Evolutionary conservation across 2,329 filamentous ascomycete genomes (phyloP).

Genomic region (Calonectria pseudoturangicola): DNA sequence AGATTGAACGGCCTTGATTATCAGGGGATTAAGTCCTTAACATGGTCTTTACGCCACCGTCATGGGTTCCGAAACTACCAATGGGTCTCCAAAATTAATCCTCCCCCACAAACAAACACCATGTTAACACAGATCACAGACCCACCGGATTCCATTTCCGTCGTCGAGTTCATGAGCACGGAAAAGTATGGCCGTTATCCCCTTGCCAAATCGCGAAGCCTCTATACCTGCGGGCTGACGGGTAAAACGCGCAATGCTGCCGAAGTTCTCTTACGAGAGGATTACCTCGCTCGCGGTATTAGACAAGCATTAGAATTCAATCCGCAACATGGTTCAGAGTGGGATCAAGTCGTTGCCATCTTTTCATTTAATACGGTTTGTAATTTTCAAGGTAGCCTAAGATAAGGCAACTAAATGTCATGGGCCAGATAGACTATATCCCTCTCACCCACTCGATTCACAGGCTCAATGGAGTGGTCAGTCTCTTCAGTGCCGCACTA

Average conservation of each 20-base stretch:
- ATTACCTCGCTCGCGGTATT: constrained; percentile 10
- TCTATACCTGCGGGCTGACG: constrained; percentile 17
- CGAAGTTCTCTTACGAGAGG: neutral
- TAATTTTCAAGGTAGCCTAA: constrained; percentile 11
- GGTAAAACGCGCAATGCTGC: constrained; percentile 6
- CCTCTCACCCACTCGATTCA: constrained; percentile 25
- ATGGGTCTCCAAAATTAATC: constrained; percentile 61
- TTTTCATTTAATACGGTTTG: constrained; percentile 22
- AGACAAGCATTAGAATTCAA: neutral
- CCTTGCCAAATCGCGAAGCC: constrained; percentile 11
- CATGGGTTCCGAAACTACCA: constrained; percentile 77
- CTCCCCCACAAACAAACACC: neutral
- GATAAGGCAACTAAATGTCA: neutral
- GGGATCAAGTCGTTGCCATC: constrained; percentile 16
- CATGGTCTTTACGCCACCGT: constrained; percentile 76
- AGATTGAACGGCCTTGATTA: neutral
- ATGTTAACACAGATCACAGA: constrained; percentile 58
- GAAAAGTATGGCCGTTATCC: constrained; percentile 18
- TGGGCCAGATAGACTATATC: constrained; percentile 15
- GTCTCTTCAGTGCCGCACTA: constrained; percentile 17
- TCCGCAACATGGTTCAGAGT: neutral
- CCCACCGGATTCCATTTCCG: constrained; percentile 69
- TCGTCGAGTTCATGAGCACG: constrained; percentile 14
- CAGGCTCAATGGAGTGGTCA: constrained; percentile 16
- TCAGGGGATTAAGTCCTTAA: neutral